Base-by-base conservation (phyloP, 768 basidiomycete species). In the Terana coerulea region DNA sequence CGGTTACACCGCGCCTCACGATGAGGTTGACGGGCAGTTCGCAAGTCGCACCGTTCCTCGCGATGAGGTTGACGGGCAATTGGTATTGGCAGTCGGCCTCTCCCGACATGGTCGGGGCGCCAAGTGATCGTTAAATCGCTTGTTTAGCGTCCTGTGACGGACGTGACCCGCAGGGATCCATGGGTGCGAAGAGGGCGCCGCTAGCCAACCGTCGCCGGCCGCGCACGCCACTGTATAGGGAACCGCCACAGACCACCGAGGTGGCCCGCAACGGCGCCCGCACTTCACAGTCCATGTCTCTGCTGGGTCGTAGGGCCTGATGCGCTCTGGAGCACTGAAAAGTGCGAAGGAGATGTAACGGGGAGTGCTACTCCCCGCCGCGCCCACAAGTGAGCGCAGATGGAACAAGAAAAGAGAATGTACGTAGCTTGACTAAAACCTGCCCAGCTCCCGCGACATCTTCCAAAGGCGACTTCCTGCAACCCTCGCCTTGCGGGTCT, bases 401-500 rank as follows among this genome's bases (percentile, higher is more conserved):
- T 24, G 47, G 46, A 54, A 39, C 31, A 42, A 54, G 35, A 49
- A 49, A 49, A 55, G 39, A 42, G 45, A 42, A 39, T 17, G 53
- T 43, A 54, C 53, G 53, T 54, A 54, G 53, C 53, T 54, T 14
- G 22, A 19, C 3, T 14, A 35, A 9, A 14, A 21, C 35, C 47
- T 43, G 48, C 56, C 52, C 52, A 15, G 29, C 37, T 24, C 56
- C 52, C 47, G 42, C 43, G 48, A 33, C 47, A 52, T 40, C 14
- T 56, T 55, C 39, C 53, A 55, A 55, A 35, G 30, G n/a, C 17
- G 22, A 21, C 24, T 30, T 10, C 33, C 3, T n/a, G 28, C 35
- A 22, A 29, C 45, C 45, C 52, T 53, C 52, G 24, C 37, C 45
- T 39, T 17, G n/a, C 5, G 49, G 53, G 24, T 50, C 53, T 55